Evolutionary conservation across 768 basidiomycete genomes (phyloP).

Genomic region (Leccinum longicurvipes): DNA sequence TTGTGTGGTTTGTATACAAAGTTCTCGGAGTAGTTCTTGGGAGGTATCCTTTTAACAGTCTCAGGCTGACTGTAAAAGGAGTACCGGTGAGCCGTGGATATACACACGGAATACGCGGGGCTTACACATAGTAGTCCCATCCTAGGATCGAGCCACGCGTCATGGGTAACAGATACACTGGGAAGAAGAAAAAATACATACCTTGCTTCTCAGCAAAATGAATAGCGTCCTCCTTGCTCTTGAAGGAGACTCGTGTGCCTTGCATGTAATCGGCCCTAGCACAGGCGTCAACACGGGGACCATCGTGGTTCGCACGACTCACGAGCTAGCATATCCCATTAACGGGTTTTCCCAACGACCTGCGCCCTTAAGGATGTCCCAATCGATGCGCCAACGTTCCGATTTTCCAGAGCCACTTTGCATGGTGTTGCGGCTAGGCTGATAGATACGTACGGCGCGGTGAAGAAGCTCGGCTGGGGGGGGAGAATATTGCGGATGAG

Average conservation of each 20-base stretch:
- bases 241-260: conserved; percentile 79
- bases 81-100: conserved; percentile 2
- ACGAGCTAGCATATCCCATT: conserved; percentile 98
- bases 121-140: conserved; percentile 91
- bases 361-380: conserved; percentile 83
- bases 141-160: conserved; percentile 41
- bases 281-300: not conserved
- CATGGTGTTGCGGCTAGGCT: conserved; percentile 92
- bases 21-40: conserved; percentile 91
- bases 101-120: conserved; percentile 20
- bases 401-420: conserved; percentile 87
- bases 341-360: conserved; percentile 97
- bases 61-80: conserved; percentile 48
- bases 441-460: conserved; percentile 87
- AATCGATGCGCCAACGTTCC: conserved; percentile 92
- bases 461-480: conserved; percentile 74
- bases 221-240: conserved; percentile 84
- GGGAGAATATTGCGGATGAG: not conserved
- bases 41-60: conserved; percentile 64
- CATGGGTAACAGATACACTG: not conserved
- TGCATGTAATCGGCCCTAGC: conserved; percentile 93
- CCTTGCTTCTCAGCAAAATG: conserved; percentile 98
- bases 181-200: conserved; percentile 25
- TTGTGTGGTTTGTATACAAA: conserved; percentile 78
- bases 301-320: conserved; percentile 32